phyloP scores from a whole-genome alignment of 345 rosid genomes.

The Eucalyptus pumila region DNA sequence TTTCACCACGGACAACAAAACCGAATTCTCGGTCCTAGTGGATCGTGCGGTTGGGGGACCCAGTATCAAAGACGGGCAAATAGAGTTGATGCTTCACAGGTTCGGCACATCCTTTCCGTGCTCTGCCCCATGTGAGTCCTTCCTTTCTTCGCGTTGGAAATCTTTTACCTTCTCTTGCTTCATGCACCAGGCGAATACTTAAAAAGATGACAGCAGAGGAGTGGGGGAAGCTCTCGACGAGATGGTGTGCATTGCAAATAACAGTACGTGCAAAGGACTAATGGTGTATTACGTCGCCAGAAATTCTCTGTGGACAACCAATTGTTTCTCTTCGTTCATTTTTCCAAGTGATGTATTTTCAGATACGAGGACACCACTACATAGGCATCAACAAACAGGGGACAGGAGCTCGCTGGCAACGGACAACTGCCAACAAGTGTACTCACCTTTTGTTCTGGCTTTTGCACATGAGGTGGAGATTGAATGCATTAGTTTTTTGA shows the following conservation, averaged over 20 bases:
- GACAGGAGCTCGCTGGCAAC: constrained; percentile 61
- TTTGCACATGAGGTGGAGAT: constrained; percentile 52
- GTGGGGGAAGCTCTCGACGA: constrained; percentile 59
- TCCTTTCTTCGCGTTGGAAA: neutral
- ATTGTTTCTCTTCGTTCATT: neutral
- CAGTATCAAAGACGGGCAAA: constrained; percentile 65
- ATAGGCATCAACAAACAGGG: constrained; percentile 46
- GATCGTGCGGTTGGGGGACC: constrained; percentile 80
- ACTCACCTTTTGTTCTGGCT: constrained; percentile 66
- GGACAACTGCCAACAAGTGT: constrained; percentile 60
- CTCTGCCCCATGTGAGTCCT: neutral
- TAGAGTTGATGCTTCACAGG: constrained; percentile 94
- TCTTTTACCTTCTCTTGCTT: neutral
- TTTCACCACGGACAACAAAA: constrained; percentile 34
- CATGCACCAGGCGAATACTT: constrained; percentile 18
- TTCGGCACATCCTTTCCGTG: neutral
- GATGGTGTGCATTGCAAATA: constrained; percentile 21
- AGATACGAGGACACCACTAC: constrained; percentile 73
- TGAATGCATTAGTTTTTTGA: neutral
- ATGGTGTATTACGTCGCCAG: constrained; percentile 15
- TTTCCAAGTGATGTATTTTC: neutral
- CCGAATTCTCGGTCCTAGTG: constrained; percentile 76
- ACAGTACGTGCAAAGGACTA: constrained; percentile 40
- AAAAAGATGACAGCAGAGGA: constrained; percentile 36
- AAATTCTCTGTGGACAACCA: neutral